Evolutionary conservation across 2,329 filamentous ascomycete species (phyloP).

Genomic region (Trichoderma sp.): DNA sequence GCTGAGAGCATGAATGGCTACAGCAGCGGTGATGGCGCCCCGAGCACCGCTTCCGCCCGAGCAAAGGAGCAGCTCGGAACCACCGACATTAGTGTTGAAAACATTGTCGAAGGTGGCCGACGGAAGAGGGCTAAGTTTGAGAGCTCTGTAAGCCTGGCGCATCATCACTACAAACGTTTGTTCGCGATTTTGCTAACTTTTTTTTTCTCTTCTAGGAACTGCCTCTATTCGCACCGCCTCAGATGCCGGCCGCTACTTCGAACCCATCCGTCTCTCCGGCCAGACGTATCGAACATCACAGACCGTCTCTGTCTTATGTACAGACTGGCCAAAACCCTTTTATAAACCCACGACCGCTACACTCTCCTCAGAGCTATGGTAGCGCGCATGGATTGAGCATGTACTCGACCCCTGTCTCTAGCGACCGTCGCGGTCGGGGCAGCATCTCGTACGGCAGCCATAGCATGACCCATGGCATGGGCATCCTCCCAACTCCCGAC

Average conservation of each 20-base stretch:
- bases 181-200: slow-evolving; percentile 34
- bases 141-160: slow-evolving; percentile 75
- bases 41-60: slow-evolving; percentile 69
- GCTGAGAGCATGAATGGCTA: slow-evolving; percentile 70
- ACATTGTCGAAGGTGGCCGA: slow-evolving; percentile 95
- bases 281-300: slow-evolving; percentile 67
- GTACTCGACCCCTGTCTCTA: slow-evolving; percentile 61
- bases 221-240: slow-evolving; percentile 88
- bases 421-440: slow-evolving; percentile 65
- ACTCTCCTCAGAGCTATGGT: slow-evolving; percentile 77
- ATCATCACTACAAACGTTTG: background rate
- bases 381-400: slow-evolving; percentile 46
- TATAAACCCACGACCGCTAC: slow-evolving; percentile 71
- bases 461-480: slow-evolving; percentile 38
- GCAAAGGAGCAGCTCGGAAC: slow-evolving; percentile 85
- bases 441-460: slow-evolving; percentile 56
- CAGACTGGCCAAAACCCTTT: slow-evolving; percentile 77
- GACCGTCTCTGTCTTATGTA: slow-evolving; percentile 72
- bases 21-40: slow-evolving; percentile 82
- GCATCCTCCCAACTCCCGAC: slow-evolving; percentile 86
- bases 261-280: slow-evolving; percentile 94
- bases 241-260: slow-evolving; percentile 92
- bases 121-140: slow-evolving; percentile 94
- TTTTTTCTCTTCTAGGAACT: slow-evolving; percentile 66
- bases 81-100: slow-evolving; percentile 96